Evolutionary conservation across 768 basidiomycete genomes (phyloP).

Genomic region (Xerocomellus dryophilus): DNA sequence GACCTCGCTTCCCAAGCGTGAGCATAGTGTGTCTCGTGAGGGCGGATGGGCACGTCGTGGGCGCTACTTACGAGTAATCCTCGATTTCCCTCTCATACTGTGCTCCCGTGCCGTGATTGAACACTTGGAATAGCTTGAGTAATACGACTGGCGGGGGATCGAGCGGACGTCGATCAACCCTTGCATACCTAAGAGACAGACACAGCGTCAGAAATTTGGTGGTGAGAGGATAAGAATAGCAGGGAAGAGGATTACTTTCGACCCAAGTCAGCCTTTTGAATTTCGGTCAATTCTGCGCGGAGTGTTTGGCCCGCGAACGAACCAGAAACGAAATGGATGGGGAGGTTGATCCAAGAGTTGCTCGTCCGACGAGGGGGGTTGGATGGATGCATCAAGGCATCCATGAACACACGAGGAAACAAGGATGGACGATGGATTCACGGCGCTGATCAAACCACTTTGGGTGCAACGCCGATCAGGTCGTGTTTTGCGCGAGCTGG

Average conservation of each 20-base stretch:
- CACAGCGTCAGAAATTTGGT: conserved; percentile 3
- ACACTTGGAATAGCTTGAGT: conserved; percentile 50
- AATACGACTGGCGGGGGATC: conserved; percentile 63
- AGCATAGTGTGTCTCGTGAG: not conserved
- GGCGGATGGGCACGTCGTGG: not conserved
- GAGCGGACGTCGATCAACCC: conserved; percentile 61
- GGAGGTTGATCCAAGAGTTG: conserved; percentile 32
- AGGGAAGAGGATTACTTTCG: conserved; percentile 47
- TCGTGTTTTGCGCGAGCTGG: conserved; percentile 8
- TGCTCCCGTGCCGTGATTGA: conserved; percentile 37
- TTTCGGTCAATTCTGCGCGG: conserved; percentile 53
- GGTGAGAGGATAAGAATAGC: not conserved
- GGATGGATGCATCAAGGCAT: conserved; percentile 14
- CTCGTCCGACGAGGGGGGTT: conserved; percentile 27
- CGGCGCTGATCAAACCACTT: conserved; percentile 8
- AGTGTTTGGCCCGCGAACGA: conserved; percentile 58
- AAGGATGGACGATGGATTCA: not conserved
- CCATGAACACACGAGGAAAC: conserved; percentile 15
- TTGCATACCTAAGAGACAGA: conserved; percentile 44
- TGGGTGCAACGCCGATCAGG: conserved; percentile 10
- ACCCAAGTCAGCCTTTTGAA: conserved; percentile 66
- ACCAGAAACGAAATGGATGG: conserved; percentile 55
- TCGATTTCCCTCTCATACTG: conserved; percentile 48
- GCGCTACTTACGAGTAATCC: conserved; percentile 44
- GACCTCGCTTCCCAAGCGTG: conserved; percentile 45